phyloP scores from a whole-genome alignment of 148 eudicot genomes.

The Suaeda aralocaspica region DNA sequence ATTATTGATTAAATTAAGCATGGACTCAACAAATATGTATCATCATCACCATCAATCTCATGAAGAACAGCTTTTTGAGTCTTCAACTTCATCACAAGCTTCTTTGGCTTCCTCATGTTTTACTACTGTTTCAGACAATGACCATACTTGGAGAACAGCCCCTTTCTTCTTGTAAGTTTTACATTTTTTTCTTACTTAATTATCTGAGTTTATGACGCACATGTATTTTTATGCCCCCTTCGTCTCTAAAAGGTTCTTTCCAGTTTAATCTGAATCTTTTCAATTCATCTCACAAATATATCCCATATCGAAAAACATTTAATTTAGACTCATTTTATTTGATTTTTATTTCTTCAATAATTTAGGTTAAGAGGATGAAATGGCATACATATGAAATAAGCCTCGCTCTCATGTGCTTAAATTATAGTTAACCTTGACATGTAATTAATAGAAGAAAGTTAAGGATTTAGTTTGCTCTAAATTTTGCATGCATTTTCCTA shows the following conservation, averaged over 20 bases:
- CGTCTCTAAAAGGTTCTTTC: too few species aligned
- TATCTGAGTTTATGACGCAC: neutral
- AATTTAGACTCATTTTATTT: too few species aligned
- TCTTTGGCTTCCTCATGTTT: constrained; percentile 40
- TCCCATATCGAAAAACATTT: too few species aligned
- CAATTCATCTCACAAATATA: too few species aligned
- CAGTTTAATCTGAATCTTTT: too few species aligned
- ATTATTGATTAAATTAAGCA: constrained; percentile 11
- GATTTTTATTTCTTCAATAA: neutral
- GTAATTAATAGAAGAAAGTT: too few species aligned
- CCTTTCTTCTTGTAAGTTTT: constrained; percentile 53
- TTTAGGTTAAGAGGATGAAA: too few species aligned
- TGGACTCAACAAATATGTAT: constrained; percentile 67
- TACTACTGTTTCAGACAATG: constrained; percentile 33
- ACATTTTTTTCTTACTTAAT: constrained; percentile 1
- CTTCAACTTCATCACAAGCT: constrained; percentile 30
- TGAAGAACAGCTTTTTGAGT: constrained; percentile 44
- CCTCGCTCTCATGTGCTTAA: too few species aligned
- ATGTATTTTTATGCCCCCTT: neutral
- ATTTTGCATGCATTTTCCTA: neutral
- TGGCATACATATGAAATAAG: too few species aligned
- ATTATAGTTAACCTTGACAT: too few species aligned
- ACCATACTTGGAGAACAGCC: constrained; percentile 39
- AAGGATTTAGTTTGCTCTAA: too few species aligned
- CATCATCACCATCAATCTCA: constrained; percentile 34